Conservation (phyloP, 1,139 yeast species). For the Trichomonascaceae sp. region DNA sequence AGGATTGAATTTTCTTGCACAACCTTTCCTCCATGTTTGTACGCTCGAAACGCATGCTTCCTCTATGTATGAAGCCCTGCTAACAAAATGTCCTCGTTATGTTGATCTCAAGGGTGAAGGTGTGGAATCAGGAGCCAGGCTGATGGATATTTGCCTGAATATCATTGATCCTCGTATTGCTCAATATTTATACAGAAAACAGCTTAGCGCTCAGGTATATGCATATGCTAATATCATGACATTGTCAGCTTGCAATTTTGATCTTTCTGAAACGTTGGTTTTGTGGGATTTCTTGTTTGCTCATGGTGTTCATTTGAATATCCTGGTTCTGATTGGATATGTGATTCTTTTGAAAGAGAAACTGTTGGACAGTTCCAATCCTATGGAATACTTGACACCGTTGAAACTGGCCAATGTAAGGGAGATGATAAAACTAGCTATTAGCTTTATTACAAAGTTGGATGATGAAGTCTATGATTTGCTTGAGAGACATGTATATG, state of each 20-base stretch:
- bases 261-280: slow-evolving; percentile 63
- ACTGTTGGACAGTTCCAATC: slow-evolving; percentile 53
- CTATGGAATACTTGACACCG: slow-evolving; percentile 67
- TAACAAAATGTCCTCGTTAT: slow-evolving; percentile 66
- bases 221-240: slow-evolving; percentile 65
- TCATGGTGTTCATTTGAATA: slow-evolving; percentile 84
- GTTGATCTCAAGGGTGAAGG: slow-evolving; percentile 75
- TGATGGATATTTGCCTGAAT: slow-evolving; percentile 63
- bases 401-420: slow-evolving; percentile 69
- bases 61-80: slow-evolving; percentile 55
- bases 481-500: slow-evolving; percentile 67
- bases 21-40: slow-evolving; percentile 74
- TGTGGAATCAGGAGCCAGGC: slow-evolving; percentile 60
- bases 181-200: slow-evolving; percentile 54
- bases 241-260: slow-evolving; percentile 85
- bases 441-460: slow-evolving; percentile 72
- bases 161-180: slow-evolving; percentile 70
- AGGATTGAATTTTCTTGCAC: slow-evolving; percentile 83
- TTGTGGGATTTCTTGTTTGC: slow-evolving; percentile 92
- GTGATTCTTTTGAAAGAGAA: slow-evolving; percentile 60
- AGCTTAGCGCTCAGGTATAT: slow-evolving; percentile 72
- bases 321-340: slow-evolving; percentile 80
- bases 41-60: slow-evolving; percentile 85
- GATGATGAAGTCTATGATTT: slow-evolving; percentile 65
- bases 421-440: slow-evolving; percentile 70